A percentile compares a stretch with the other conserved stretches of the same genome.
phyloP scores from a whole-genome alignment of 2,329 filamentous ascomycete species.

The Ceratocystis harringtonii region DNA sequence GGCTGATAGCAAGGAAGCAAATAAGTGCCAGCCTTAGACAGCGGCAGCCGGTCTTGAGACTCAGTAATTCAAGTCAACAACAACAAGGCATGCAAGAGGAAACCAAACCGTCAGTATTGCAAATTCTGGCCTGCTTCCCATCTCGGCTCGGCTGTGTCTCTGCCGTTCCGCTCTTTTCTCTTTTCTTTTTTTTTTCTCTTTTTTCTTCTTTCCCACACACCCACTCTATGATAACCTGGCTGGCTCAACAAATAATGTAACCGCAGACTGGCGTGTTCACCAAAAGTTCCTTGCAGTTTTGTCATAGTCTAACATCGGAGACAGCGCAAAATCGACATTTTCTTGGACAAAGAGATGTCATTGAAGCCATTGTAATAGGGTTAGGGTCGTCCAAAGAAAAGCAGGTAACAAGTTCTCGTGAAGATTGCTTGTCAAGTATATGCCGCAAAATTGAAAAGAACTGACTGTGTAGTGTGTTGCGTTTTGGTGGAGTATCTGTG shows the following conservation, averaged over 20 bases:
- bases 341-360: neutral
- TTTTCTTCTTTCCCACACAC: neutral
- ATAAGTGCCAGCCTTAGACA: too few species aligned
- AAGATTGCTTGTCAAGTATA: neutral
- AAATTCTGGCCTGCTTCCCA: neutral
- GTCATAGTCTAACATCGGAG: neutral
- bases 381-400: too few species aligned
- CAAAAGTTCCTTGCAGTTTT: slow-evolving; percentile 1
- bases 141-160: neutral
- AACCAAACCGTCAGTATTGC: neutral
- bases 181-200: neutral
- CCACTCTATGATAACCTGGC: neutral
- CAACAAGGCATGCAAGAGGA: neutral
- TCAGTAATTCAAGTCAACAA: neutral
- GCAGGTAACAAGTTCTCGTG: too few species aligned
- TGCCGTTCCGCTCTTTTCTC: neutral
- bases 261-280: neutral
- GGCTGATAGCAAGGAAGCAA: too few species aligned
- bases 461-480: neutral
- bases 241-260: neutral
- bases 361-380: neutral
- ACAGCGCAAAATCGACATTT: neutral
- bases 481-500: neutral
- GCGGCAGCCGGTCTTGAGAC: too few species aligned
- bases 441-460: neutral